Conservation (phyloP, 2,329 filamentous ascomycete genomes). For the Hortaea sp. region DNA sequence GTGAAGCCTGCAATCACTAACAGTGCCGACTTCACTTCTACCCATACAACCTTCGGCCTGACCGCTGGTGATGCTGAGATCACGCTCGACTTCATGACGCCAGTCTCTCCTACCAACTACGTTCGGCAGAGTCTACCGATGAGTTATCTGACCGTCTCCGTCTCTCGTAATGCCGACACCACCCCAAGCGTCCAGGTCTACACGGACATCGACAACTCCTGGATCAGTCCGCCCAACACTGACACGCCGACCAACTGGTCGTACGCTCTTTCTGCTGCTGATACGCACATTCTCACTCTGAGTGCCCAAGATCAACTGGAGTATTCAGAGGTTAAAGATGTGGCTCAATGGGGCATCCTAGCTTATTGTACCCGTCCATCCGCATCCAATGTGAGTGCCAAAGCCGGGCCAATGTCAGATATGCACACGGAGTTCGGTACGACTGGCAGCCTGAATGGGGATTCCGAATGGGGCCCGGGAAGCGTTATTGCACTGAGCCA, state of each 20-base stretch:
- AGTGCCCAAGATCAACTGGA: conserved; percentile 6
- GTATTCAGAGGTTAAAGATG: conserved; percentile 15
- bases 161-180: neutral
- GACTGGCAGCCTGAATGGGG: neutral
- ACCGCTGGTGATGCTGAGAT: conserved; percentile 17
- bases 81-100: conserved; percentile 27
- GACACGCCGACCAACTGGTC: neutral
- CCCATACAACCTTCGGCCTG: conserved; percentile 23
- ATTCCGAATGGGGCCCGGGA: neutral
- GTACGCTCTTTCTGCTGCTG: neutral
- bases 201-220: conserved; percentile 25
- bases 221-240: conserved; percentile 21
- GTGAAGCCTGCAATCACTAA: conserved; percentile 12
- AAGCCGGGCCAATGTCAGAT: neutral
- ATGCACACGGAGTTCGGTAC: neutral
- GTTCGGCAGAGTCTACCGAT: conserved; percentile 27
- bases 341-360: conserved; percentile 16
- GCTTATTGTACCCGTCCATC: conserved; percentile 12
- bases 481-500: conserved; percentile 30
- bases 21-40: conserved; percentile 20
- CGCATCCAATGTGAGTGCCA: conserved; percentile 4
- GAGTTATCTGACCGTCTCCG: conserved; percentile 23
- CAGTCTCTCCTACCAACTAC: conserved; percentile 22
- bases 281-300: conserved; percentile 10
- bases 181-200: conserved; percentile 20